These are phyloP conservation scores for Dunaliella primolecta DNA, from an alignment of 139 green algal genomes.

Conservation along the genomic window DNA sequence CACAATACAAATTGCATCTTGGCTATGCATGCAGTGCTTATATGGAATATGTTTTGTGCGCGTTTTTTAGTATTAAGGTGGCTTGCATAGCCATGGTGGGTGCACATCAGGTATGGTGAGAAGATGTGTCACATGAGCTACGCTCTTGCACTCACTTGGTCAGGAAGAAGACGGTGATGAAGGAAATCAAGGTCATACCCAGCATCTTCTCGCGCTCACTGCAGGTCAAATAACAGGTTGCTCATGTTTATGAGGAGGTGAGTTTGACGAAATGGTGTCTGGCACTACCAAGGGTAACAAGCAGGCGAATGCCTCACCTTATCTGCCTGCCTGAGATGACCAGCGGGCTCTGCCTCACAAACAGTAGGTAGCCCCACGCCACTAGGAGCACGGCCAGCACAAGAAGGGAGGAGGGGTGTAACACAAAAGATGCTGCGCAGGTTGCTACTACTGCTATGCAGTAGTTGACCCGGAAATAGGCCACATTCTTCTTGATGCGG, in stretches of 20 bases:
- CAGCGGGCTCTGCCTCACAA: slow-evolving; percentile 70
- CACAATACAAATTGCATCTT: too few species aligned
- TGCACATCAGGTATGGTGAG: too few species aligned
- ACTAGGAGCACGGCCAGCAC: slow-evolving; percentile 67
- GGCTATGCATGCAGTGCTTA: too few species aligned
- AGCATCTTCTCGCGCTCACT: slow-evolving; percentile 86
- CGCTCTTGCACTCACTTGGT: slow-evolving; percentile 59
- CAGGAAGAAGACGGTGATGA: slow-evolving; percentile 89
- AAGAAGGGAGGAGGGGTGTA: slow-evolving; percentile 71
- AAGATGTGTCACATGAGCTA: neutral
- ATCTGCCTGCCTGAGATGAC: slow-evolving; percentile 74
- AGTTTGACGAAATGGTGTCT: too few species aligned
- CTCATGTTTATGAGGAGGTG: too few species aligned
- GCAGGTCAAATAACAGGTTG: slow-evolving; percentile 22
- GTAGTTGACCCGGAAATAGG: slow-evolving; percentile 95
- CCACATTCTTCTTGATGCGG: slow-evolving; percentile 81
- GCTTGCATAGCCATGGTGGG: too few species aligned
- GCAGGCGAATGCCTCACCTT: slow-evolving; percentile 57
- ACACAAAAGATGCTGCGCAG: slow-evolving; percentile 59
- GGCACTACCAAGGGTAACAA: too few species aligned
- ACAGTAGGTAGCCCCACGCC: slow-evolving; percentile 86
- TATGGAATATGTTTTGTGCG: too few species aligned
- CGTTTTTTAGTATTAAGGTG: too few species aligned
- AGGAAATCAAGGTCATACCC: slow-evolving; percentile 64
- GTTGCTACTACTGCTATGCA: slow-evolving; percentile 66